Percentiles rank a stretch among this genome's conserved stretches.
phyloP scores from a whole-genome alignment of 2,329 filamentous ascomycete species.

The Colletotrichum tamarilloi region DNA sequence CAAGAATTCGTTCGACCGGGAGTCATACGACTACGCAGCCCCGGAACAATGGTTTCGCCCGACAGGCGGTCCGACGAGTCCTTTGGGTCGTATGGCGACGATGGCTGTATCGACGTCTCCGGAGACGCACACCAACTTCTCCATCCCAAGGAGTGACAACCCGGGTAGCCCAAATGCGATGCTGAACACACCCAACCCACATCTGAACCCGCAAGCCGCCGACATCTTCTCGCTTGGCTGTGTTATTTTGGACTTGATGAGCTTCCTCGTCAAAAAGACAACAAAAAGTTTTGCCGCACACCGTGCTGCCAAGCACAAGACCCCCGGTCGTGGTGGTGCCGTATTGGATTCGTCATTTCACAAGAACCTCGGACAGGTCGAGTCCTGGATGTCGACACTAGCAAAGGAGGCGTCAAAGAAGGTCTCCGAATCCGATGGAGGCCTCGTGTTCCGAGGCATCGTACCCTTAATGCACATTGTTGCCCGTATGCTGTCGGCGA shows the following conservation, averaged over 20 bases:
- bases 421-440: slow-evolving; percentile 50
- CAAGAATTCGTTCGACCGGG: slow-evolving; percentile 68
- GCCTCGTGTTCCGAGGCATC: slow-evolving; percentile 61
- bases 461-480: slow-evolving; percentile 64
- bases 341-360: slow-evolving; percentile 79
- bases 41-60: slow-evolving; percentile 72
- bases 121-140: slow-evolving; percentile 49
- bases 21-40: slow-evolving; percentile 78
- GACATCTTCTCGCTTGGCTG: slow-evolving; percentile 81
- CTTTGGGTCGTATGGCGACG: slow-evolving; percentile 46
- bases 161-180: slow-evolving; percentile 45
- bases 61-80: slow-evolving; percentile 46
- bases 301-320: slow-evolving; percentile 73
- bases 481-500: slow-evolving; percentile 63
- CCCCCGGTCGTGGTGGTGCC: slow-evolving; percentile 66
- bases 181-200: slow-evolving; percentile 52
- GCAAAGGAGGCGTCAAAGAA: slow-evolving; percentile 68
- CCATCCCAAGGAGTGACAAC: slow-evolving; percentile 48
- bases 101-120: slow-evolving; percentile 47
- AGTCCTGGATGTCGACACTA: slow-evolving; percentile 73
- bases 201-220: slow-evolving; percentile 66
- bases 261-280: slow-evolving; percentile 75
- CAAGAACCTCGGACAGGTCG: slow-evolving; percentile 74
- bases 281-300: slow-evolving; percentile 74
- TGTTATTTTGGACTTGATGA: slow-evolving; percentile 77